A percentile compares a stretch with the other conserved stretches of the same genome.
These are phyloP conservation scores for Suillus fuscotomentosus DNA, from an alignment of 768 basidiomycete species.

Conservation along the genomic window DNA sequence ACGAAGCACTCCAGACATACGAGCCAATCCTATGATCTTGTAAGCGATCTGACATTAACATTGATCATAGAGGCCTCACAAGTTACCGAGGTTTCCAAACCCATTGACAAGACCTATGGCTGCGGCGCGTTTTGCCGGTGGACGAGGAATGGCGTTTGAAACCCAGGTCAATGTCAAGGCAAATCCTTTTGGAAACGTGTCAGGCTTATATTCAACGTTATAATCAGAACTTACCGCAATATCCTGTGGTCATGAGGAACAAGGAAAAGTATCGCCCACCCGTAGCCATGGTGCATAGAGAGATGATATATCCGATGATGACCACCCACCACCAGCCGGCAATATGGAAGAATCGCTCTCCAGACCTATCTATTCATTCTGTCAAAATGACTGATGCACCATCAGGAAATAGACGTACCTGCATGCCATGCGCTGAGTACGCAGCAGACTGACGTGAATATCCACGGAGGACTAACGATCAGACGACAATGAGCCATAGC, in stretches of 20 bases:
- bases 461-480: conserved; percentile 56
- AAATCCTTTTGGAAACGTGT: conserved; percentile 30
- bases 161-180: conserved; percentile 58
- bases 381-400: not conserved
- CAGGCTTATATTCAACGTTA: not conserved
- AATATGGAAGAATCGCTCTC: conserved; percentile 67
- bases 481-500: not conserved
- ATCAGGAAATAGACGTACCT: conserved; percentile 26
- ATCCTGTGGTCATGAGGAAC: conserved; percentile 61
- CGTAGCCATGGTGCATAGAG: conserved; percentile 47
- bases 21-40: conserved; percentile 47
- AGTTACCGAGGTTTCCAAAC: conserved; percentile 52
- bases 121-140: conserved; percentile 50
- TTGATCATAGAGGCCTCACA: conserved; percentile 38
- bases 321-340: conserved; percentile 57
- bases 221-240: conserved; percentile 31
- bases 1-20: conserved; percentile 58
- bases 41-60: not conserved
- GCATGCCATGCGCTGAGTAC: conserved; percentile 56
- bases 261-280: conserved; percentile 57
- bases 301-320: conserved; percentile 60
- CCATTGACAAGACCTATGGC: conserved; percentile 67
- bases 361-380: conserved; percentile 44
- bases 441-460: conserved; percentile 50
- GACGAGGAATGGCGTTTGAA: conserved; percentile 56